Evolutionary conservation across 192 early-diverging fungal species (phyloP), one percentile per base, ranked within the genome.

Genomic region (Diversispora epigaea): DNA sequence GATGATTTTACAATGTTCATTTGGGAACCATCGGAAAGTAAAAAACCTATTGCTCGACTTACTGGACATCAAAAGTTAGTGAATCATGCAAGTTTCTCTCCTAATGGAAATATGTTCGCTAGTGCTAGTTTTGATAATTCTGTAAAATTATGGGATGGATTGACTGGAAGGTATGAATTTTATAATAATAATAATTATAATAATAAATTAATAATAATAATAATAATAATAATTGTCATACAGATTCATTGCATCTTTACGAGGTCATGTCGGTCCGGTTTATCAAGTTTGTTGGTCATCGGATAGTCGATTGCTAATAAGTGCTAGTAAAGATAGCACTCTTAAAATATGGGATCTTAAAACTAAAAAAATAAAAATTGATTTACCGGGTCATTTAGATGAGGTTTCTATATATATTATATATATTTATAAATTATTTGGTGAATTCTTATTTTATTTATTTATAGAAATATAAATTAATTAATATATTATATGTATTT

Each of bases 1-100:
- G 96, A 98, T 80, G 97, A 99, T 84, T 97, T 95, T 74, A 99
- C 97, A 76, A 92, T 99, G 87, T 94, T 93, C 76, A 83, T 98
- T 74, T 99, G 97, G 97, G 93, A 96, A 65, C 94, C 94, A 5
- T 79, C 82, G 7, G 81, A 82, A 46, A 89, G 85, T 77, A 95
- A 91, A 77, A 96, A 98, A 81, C 86, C 94, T 0, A 77, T 93
- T 6, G 86, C 90, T 74, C 85, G 94, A 19, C 85, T 96, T 87
- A 93, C 90, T 3, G 97, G 95, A 22, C 97, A 99, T 80, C 95
- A 97, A 83, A 95, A 98, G 78, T 86, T 94, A 8, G 95, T 99
- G 68, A 97, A 96, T 79, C 93, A 96, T 79, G 91, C 97, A 14
- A 86, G 87, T 70, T 99, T 96, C 76, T 96, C 96, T 12, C 96